Conservation (phyloP, 225 moss, liverwort and hornwort species). For the Takakia lepidozioides region DNA sequence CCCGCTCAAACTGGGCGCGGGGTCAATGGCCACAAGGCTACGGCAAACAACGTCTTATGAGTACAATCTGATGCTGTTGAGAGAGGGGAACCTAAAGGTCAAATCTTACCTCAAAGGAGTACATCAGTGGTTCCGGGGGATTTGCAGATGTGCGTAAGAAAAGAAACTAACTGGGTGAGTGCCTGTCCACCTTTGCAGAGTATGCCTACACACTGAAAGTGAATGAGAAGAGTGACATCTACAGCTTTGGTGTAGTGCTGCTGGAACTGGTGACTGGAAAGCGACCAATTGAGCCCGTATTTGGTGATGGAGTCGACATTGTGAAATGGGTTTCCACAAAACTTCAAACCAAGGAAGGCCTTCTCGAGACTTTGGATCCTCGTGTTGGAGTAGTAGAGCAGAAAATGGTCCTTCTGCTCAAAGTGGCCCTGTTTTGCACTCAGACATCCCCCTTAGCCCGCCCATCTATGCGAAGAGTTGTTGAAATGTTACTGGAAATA, state of each 20-base stretch:
- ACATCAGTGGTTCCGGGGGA: too few species aligned
- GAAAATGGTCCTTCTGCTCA: slow-evolving; percentile 27
- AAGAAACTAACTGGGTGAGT: too few species aligned
- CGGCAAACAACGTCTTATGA: too few species aligned
- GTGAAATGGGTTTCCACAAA: slow-evolving; percentile 34
- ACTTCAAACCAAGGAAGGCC: slow-evolving; percentile 7
- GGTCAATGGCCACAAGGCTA: too few species aligned
- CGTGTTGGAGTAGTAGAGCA: slow-evolving; percentile 10
- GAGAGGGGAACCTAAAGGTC: not conserved
- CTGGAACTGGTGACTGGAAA: slow-evolving; percentile 49
- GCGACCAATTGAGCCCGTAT: slow-evolving; percentile 32
- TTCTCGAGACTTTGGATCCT: slow-evolving; percentile 24
- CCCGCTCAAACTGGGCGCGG: too few species aligned
- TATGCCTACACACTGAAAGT: slow-evolving; percentile 55
- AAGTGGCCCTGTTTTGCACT: slow-evolving; percentile 44
- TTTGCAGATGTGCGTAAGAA: too few species aligned
- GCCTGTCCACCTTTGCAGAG: too few species aligned
- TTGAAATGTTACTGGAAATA: slow-evolving; percentile 22
- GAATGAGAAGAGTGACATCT: slow-evolving; percentile 58
- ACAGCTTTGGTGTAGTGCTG: slow-evolving; percentile 57
- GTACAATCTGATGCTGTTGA: too few species aligned
- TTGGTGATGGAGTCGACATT: slow-evolving; percentile 56
- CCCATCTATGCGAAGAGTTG: slow-evolving; percentile 37
- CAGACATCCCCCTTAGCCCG: slow-evolving; percentile 23
- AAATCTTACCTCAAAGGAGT: too few species aligned